Percentiles rank a stretch among this genome's conserved stretches.
These are phyloP conservation scores for Pleurotus citrinopileatus DNA, from an alignment of 768 basidiomycete species.

Conservation along the genomic window DNA sequence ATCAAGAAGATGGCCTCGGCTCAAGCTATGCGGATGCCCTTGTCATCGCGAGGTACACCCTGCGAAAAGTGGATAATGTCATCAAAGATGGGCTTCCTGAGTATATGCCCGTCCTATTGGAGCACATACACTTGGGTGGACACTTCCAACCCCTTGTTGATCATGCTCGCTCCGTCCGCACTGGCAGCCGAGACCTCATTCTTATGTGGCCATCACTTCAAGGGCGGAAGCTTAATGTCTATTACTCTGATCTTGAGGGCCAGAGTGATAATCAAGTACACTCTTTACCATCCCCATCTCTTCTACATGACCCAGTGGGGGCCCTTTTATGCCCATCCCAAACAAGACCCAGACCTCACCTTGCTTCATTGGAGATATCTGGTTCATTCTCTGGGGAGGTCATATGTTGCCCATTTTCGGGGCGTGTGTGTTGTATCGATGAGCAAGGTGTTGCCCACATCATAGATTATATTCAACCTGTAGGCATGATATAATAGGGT, in stretches of 20 bases:
- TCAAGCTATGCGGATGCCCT: neutral
- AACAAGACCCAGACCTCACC: conserved; percentile 2
- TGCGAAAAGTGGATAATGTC: conserved; percentile 9
- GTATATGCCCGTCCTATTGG: conserved; percentile 9
- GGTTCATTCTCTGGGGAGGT: conserved; percentile 2
- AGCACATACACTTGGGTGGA: conserved; percentile 2
- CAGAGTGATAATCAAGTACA: neutral
- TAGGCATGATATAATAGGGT: no score
- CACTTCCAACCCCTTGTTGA: conserved; percentile 2
- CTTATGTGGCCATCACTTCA: conserved; percentile 7
- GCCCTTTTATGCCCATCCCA: neutral
- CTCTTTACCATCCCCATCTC: neutral
- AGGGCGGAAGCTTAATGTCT: neutral
- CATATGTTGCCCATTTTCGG: conserved; percentile 6
- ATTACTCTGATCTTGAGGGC: conserved; percentile 5
- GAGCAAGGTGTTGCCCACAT: neutral
- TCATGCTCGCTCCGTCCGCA: conserved; percentile 5
- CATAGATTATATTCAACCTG: conserved; percentile 5
- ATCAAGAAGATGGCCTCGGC: neutral
- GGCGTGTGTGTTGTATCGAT: conserved; percentile 5
- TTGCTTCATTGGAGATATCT: conserved; percentile 7
- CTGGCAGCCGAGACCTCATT: conserved; percentile 6
- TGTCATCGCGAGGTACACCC: conserved; percentile 8
- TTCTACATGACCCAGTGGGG: neutral
- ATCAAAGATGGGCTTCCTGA: conserved; percentile 9